A percentile compares a stretch with the other conserved stretches of the same genome.
Evolutionary conservation across 305 asterid genomes (phyloP).

Genomic region (Fraxinus paxiana): DNA sequence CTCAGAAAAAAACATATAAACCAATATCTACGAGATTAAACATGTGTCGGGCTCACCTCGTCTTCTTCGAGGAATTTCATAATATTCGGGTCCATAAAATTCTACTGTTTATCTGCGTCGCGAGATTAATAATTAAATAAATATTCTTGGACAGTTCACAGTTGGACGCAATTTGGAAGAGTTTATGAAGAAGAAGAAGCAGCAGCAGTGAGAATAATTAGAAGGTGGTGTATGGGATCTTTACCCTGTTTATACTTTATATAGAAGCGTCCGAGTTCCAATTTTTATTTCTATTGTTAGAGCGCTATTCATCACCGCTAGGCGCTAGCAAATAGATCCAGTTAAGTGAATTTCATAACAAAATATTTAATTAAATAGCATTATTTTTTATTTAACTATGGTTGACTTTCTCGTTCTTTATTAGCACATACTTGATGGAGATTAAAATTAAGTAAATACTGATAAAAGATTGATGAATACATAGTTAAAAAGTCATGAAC

Average conservation of each 20-base stretch:
- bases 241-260: not conserved
- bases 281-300: too few species aligned
- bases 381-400: too few species aligned
- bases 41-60: conserved; percentile 40
- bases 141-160: not conserved
- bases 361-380: too few species aligned
- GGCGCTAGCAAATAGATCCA: too few species aligned
- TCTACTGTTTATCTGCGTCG: not conserved
- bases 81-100: conserved; percentile 65
- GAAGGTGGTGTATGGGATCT: too few species aligned
- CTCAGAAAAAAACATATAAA: not conserved
- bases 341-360: too few species aligned
- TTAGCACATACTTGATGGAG: too few species aligned
- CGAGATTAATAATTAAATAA: not conserved
- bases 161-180: not conserved
- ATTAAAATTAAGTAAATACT: too few species aligned
- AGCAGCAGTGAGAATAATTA: not conserved
- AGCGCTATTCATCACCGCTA: too few species aligned
- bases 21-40: not conserved
- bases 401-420: not conserved
- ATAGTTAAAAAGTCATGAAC: too few species aligned
- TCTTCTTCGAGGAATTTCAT: conserved; percentile 89
- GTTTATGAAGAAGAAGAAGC: not conserved
- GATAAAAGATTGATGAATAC: too few species aligned
- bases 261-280: not conserved